Evolutionary conservation across 192 early-diverging fungal species (phyloP), one percentile per base, ranked within the genome.

Genomic region (Chytriomyces confervae): DNA sequence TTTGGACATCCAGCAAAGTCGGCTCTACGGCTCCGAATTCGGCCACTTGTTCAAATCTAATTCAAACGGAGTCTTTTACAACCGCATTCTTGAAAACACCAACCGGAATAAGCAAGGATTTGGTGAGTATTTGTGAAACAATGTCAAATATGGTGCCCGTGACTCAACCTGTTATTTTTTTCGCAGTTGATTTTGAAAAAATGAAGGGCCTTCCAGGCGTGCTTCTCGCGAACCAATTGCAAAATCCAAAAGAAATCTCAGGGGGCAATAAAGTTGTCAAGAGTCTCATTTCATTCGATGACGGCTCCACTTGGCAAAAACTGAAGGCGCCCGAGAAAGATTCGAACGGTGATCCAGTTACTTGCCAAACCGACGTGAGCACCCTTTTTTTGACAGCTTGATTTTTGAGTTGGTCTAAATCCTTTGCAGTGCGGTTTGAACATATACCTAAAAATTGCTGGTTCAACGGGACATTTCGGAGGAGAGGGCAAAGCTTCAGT

Each of bases 1-100:
- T 62, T 49, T 89, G 50, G 86, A 87, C 63, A 75, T 82, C 24
- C 75, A 45, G 13, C 77, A 81, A 79, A 69, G 61, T 46, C 57
- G 61, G 7, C 46, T 75, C 7, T 27, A 80, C 24, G 89, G 88
- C 0, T 81, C 77, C 27, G 92, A 96, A 79, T 93, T 85, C 78
- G 97, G 97, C 45, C 91, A 84, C 8, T 84, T 99, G 13, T 96
- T 96, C 85, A 95, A 94, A 72, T 96, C 95, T 62, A 95, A 96
- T 82, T 86, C 86, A 61, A 91, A 96, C 63, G 95, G 94, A 51
- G 90, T 91, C 8, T 92, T 87, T 81, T 98, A 91, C 83, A 90
- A 91, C 57, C 75, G 87, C 27, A 89, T 91, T 9, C 86, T 98
- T 46, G 83, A 91, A 47, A 86, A 94, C 81, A 94, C 95, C 1